Evolutionary conservation across 352 stramenopile species (phyloP), one percentile per base, ranked within the genome.

Genomic region (Phytophthora rubi): DNA sequence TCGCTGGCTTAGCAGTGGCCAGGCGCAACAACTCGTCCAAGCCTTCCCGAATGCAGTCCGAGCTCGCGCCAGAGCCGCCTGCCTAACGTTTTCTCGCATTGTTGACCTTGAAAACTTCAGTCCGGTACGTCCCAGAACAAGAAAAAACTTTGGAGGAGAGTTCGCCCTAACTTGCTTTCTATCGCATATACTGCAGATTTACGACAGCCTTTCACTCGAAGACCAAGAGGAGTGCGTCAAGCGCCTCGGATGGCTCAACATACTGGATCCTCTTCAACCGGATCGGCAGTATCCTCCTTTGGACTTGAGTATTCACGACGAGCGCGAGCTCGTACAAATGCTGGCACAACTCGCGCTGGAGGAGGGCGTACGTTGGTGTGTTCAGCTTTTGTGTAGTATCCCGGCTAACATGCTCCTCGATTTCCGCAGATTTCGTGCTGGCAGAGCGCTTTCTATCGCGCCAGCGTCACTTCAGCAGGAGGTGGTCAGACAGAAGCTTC

Each of bases 211-310:
- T 3, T 82, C 75, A 7, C 18, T 42, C 3, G 73, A 87, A 8
- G 87, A 93, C 33, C 85, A 92, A 71, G 54, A 66, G 1, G 85
- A 91, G 59, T 83, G 89, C 35, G 70, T 90, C 2, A 79, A 77
- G 8, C 74, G 83, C 2, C 71, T 97, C 12, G 91, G 91, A 0
- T 97, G 88, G 88, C 86, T 97, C 37, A 97, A 96, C 42, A 79
- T 93, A 3, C 76, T 94, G 26, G 91, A 97, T 56, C 87, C 89
- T 2, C 52, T 81, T n/a, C 79, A 91, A 32, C 83, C 86, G 1
- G 89, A 97, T 59, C 79, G 88, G 7, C 76, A 83, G 44, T 97
- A 93, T 37, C 80, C 80, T 18, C 73, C 71, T 0, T 64, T 97
- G 1, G 80, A 97, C 35, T 70, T 97, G 7, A 83, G 83, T 28